Evolutionary conservation across 257 asterid genomes (phyloP).

Genomic region (Fraxinus excelsior): DNA sequence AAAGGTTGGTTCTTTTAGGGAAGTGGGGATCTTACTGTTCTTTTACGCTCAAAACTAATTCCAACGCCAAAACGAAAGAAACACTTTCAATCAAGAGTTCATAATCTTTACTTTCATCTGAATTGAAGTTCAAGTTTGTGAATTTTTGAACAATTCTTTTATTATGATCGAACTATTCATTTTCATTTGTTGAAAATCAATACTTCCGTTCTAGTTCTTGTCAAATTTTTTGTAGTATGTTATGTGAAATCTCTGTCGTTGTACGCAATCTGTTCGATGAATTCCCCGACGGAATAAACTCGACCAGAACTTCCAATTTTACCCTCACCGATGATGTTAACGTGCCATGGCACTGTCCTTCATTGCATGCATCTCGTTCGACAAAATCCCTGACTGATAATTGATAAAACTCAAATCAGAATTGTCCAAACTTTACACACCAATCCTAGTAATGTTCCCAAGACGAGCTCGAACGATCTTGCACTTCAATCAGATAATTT

Average conservation of each 20-base stretch:
- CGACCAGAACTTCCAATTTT: neutral
- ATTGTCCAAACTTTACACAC: neutral
- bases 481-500: constrained; percentile 9
- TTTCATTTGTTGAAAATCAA: neutral
- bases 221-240: neutral
- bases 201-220: neutral
- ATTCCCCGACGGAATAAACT: neutral
- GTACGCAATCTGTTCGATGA: neutral
- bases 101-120: too few species aligned
- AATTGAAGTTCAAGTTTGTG: neutral
- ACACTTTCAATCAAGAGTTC: too few species aligned
- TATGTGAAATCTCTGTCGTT: neutral
- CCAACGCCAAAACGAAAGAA: too few species aligned
- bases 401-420: constrained; percentile 7
- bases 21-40: too few species aligned
- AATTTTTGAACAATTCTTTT: too few species aligned
- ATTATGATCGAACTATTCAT: neutral
- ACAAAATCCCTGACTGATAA: constrained; percentile 21
- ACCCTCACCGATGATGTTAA: neutral
- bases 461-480: constrained; percentile 12
- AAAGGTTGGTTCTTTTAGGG: too few species aligned
- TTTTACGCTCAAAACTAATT: too few species aligned
- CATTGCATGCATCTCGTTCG: constrained; percentile 25
- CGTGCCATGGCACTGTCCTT: neutral
- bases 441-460: constrained; percentile 24